Evolutionary conservation across 2,329 filamentous ascomycete species (phyloP), one percentile per base, ranked within the genome.

Genomic region (Fusarium pseudoanthophilum): DNA sequence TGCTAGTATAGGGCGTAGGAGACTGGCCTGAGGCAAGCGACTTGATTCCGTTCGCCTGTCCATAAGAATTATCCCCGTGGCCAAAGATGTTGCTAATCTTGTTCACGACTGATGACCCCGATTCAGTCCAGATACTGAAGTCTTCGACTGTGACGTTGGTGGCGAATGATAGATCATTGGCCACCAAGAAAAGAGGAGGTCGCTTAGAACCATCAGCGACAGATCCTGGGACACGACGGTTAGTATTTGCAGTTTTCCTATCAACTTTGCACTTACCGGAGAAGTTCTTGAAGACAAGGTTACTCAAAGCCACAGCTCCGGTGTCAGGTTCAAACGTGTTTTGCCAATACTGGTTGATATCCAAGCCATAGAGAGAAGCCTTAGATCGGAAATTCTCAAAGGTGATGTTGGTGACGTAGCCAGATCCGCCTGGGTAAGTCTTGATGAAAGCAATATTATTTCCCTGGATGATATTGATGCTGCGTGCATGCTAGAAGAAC

Each of bases 31-130:
- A 58, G 0, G 39, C 1, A 13, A 58, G 55, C 11, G 18, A 36
- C 8, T 58, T 58, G 1, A 58, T 48, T 0, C 55, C 55, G 7
- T 58, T 13, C 7, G 18, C 13, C 4, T 34, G 14, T 9, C 55
- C 55, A 58, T 58, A 58, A 1, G 55, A 58, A 18, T 58, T 24
- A 24, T 58, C 55, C 4, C 55, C 40, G 7, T 58, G 39, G 2
- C 55, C 55, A 20, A 46, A 58, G 30, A 58, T n/a, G 18, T 46
- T 58, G 18, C 55, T 58, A 11, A 58, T 58, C n/a, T 58, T 58
- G 32, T 58, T 58, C 0, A 36, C 14, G 5, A 58, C 30, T 7
- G 55, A 58, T 0, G 40, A 18, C 14, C 55, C 55, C 18, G 55
- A 58, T 21, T 58, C 55, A 4, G 55, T 58, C 55, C 55, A 58